Percentiles rank a stretch among this genome's conserved stretches.
These are phyloP conservation scores for Ophiostoma sp. DNA, from an alignment of 2,329 filamentous ascomycete genomes.

Conservation along the genomic window DNA sequence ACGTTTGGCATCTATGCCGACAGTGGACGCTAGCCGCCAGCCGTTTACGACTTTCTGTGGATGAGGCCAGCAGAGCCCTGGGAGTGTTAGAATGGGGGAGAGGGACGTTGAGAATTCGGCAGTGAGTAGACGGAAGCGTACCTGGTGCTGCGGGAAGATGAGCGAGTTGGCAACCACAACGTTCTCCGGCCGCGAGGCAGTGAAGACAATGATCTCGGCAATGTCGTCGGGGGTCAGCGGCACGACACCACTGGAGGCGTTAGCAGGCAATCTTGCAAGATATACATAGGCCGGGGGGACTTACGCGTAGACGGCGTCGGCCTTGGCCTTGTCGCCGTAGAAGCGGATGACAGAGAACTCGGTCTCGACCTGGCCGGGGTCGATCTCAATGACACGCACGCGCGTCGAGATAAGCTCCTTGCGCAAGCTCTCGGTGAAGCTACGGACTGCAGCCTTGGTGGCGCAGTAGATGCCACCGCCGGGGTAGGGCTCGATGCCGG, in stretches of 20 bases:
- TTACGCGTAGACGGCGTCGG: slow-evolving; percentile 81
- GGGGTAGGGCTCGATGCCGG: slow-evolving; percentile 79
- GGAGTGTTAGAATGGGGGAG: slow-evolving; percentile 8
- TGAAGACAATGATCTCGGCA: slow-evolving; percentile 83
- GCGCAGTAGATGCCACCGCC: slow-evolving; percentile 91
- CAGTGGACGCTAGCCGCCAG: not conserved
- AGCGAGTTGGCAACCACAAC: slow-evolving; percentile 84
- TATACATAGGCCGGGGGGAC: slow-evolving; percentile 30
- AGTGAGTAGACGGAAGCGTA: slow-evolving; percentile 6
- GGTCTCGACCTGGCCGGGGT: slow-evolving; percentile 90
- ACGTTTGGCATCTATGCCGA: not conserved
- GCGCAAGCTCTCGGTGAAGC: slow-evolving; percentile 75
- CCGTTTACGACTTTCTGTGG: slow-evolving; percentile 19
- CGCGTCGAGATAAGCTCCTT: slow-evolving; percentile 76
- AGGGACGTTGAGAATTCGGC: not conserved
- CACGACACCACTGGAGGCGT: slow-evolving; percentile 56
- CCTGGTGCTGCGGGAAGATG: slow-evolving; percentile 86
- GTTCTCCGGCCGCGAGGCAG: slow-evolving; percentile 77
- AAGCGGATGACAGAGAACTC: slow-evolving; percentile 88
- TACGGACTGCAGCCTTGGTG: slow-evolving; percentile 81
- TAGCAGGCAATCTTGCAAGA: not conserved
- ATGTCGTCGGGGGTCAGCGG: slow-evolving; percentile 87
- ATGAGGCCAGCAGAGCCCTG: slow-evolving; percentile 23
- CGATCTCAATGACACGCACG: slow-evolving; percentile 80
- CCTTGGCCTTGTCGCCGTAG: slow-evolving; percentile 81